A percentile compares a stretch with the other conserved stretches of the same genome.
Conservation (phyloP, 805 yeast species). For the Metschnikowia corniflorae region DNA sequence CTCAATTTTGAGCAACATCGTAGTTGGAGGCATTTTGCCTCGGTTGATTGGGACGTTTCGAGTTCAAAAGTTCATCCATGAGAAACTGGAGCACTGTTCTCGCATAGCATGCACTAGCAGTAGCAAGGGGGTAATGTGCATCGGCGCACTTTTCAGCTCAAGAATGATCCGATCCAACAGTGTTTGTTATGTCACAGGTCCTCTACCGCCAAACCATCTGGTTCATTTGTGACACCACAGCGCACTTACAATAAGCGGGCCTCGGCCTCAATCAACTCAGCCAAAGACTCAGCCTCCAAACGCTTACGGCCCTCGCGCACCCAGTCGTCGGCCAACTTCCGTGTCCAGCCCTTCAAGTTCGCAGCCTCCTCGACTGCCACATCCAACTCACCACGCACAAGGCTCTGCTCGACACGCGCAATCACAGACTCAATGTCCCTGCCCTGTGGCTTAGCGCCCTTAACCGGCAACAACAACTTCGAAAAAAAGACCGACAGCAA, state of each 20-base stretch:
- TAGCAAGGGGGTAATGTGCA: too few relatives aligned
- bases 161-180: neutral
- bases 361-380: constrained; percentile 92
- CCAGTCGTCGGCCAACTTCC: constrained; percentile 90
- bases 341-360: constrained; percentile 87
- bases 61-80: too few relatives aligned
- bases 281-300: constrained; percentile 79
- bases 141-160: too few relatives aligned
- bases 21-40: too few relatives aligned
- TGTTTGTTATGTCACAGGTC: too few relatives aligned
- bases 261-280: constrained; percentile 66
- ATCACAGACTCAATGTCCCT: constrained; percentile 85
- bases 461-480: constrained; percentile 67
- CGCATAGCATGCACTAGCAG: too few relatives aligned
- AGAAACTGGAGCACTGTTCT: too few relatives aligned
- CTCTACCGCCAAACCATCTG: too few relatives aligned
- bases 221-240: too few relatives aligned
- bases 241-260: constrained; percentile 40
- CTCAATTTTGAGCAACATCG: too few relatives aligned
- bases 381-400: constrained; percentile 73
- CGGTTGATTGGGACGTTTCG: too few relatives aligned
- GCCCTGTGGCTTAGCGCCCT: constrained; percentile 70
- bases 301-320: constrained; percentile 83
- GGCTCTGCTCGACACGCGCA: constrained; percentile 75
- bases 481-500: constrained; percentile 76